phyloP scores from a whole-genome alignment of 257 asterid genomes.

The Handroanthus guayacan region DNA sequence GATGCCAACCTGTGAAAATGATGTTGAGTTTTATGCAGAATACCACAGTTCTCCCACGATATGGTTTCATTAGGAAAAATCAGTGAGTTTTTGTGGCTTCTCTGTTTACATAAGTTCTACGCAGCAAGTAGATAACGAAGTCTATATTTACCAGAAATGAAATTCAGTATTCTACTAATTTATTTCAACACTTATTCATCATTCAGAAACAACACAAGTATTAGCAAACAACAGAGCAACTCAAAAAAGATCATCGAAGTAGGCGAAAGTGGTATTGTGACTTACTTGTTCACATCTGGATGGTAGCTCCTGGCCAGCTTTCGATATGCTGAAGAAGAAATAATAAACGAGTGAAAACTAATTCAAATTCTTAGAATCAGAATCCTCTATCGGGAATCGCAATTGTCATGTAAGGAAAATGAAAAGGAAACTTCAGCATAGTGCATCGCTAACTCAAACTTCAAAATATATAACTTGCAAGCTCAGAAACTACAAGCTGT shows the following conservation, averaged over 20 bases:
- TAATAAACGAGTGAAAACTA: background rate
- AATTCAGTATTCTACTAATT: background rate
- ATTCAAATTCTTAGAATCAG: conserved; percentile 10
- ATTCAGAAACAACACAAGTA: background rate
- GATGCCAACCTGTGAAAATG: conserved; percentile 7
- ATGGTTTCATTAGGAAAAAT: conserved; percentile 8
- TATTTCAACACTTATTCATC: conserved; percentile 8
- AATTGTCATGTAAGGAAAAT: conserved; percentile 2
- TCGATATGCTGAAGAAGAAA: conserved; percentile 81
- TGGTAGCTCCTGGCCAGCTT: conserved; percentile 95
- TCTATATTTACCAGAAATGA: background rate
- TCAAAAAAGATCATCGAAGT: conserved; percentile 8
- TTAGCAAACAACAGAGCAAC: conserved; percentile 6
- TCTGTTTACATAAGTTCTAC: background rate
- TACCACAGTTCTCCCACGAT: conserved; percentile 12
- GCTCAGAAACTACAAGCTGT: conserved; percentile 5
- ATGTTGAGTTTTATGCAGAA: background rate
- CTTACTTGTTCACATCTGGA: conserved; percentile 98
- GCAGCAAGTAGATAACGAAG: conserved; percentile 17
- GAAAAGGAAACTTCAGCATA: background rate
- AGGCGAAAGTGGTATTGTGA: conserved; percentile 26
- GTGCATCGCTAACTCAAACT: conserved; percentile 8
- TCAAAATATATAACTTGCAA: background rate
- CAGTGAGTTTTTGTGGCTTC: background rate
- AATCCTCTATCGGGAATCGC: conserved; percentile 23